phyloP scores from a whole-genome alignment of 805 yeast species.

The Cyberlindnera japonica region DNA sequence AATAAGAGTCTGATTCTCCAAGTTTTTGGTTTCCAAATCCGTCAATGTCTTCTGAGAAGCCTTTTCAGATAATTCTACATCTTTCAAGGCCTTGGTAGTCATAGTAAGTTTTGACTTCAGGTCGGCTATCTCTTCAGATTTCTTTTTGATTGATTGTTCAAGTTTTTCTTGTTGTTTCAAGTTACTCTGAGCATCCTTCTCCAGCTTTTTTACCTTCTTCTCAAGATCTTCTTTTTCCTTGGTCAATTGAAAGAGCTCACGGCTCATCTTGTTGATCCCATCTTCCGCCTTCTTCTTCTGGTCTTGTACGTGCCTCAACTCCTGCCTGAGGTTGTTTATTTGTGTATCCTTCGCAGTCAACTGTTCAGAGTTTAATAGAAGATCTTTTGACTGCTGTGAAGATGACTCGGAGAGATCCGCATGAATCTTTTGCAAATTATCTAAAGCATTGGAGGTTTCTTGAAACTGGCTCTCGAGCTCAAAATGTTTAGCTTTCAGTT shows the following conservation, averaged over 20 bases:
- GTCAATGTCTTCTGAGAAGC: slow-evolving; percentile 23
- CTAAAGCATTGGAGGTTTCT: slow-evolving; percentile 13
- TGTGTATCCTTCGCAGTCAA: slow-evolving; percentile 20
- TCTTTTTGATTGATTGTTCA: slow-evolving; percentile 18
- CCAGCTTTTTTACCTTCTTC: slow-evolving; percentile 37
- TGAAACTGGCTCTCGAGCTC: slow-evolving; percentile 21
- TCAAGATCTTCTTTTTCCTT: slow-evolving; percentile 54
- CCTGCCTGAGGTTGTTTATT: slow-evolving; percentile 25
- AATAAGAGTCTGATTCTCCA: slow-evolving; percentile 31
- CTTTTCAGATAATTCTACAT: slow-evolving; percentile 1
- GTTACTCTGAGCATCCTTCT: slow-evolving; percentile 28
- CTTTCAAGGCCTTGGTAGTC: slow-evolving; percentile 1
- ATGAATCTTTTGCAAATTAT: slow-evolving; percentile 31
- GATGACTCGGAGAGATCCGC: slow-evolving; percentile 32
- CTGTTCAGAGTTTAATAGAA: slow-evolving; percentile 17
- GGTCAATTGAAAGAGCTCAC: slow-evolving; percentile 68
- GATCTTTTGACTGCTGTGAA: slow-evolving; percentile 31
- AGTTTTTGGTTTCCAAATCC: slow-evolving; percentile 27
- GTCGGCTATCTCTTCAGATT: slow-evolving; percentile 12
- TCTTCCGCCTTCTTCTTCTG: slow-evolving; percentile 69
- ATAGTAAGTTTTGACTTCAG: slow-evolving; percentile 15
- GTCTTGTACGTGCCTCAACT: slow-evolving; percentile 24
- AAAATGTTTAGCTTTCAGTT: slow-evolving; percentile 19
- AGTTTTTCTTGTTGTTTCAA: slow-evolving; percentile 23
- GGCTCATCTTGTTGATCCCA: slow-evolving; percentile 86